Percentiles rank a stretch among this genome's conserved stretches.
phyloP scores from a whole-genome alignment of 2,329 filamentous ascomycete genomes.

The Arthroderma sp. region DNA sequence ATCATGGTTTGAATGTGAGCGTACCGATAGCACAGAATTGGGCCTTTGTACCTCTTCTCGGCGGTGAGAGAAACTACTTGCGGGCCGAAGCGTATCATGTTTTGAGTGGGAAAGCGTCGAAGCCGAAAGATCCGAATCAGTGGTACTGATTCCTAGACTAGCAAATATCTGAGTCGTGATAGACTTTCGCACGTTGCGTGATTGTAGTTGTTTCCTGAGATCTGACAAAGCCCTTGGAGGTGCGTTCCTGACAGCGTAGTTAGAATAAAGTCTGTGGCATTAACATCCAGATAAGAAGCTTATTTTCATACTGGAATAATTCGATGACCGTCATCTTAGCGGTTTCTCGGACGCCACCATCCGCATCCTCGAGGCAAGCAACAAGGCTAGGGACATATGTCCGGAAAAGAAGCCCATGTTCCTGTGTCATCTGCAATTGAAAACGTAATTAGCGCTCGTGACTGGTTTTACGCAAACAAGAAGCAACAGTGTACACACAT shows the following conservation, averaged over 20 bases:
- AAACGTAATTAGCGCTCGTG: not conserved
- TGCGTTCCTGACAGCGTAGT: constrained; percentile 44
- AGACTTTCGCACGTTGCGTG: constrained; percentile 71
- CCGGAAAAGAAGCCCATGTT: constrained; percentile 67
- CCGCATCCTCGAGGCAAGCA: constrained; percentile 77
- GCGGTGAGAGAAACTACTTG: constrained; percentile 15
- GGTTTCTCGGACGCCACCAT: constrained; percentile 71
- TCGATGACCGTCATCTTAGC: constrained; percentile 76
- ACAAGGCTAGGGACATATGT: constrained; percentile 71
- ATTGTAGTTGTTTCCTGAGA: constrained; percentile 71
- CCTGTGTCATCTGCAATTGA: constrained; percentile 58
- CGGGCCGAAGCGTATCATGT: constrained; percentile 13
- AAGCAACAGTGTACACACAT: constrained; percentile 37
- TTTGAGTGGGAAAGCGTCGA: constrained; percentile 12
- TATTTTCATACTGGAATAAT: constrained; percentile 55
- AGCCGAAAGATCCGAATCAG: constrained; percentile 16
- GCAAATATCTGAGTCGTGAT: constrained; percentile 73
- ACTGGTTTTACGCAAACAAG: not conserved
- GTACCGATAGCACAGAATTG: constrained; percentile 14
- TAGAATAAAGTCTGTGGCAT: too few species aligned
- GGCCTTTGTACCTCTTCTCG: constrained; percentile 14
- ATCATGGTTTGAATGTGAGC: constrained; percentile 10
- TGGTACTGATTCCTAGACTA: constrained; percentile 47
- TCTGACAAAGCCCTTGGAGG: constrained; percentile 76
- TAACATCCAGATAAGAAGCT: not conserved